Percentiles rank a stretch among this genome's conserved stretches.
Conservation (phyloP, 2,329 filamentous ascomycete species). For the Biscogniauxia mediterranea region DNA sequence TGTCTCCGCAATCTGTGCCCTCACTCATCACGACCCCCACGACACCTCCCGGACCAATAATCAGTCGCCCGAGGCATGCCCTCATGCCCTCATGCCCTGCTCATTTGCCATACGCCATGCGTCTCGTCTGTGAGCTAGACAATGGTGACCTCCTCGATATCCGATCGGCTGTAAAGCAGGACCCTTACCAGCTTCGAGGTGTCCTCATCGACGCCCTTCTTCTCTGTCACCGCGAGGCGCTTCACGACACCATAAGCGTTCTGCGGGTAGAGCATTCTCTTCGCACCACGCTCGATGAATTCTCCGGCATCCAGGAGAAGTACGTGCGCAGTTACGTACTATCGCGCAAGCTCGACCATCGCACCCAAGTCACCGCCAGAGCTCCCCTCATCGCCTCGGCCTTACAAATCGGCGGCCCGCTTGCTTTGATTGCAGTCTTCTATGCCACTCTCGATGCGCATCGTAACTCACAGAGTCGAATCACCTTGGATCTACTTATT, state of each 20-base stretch:
- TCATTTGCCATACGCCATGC: background rate
- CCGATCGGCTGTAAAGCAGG: background rate
- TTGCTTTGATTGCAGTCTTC: constrained; percentile 4
- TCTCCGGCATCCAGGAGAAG: background rate
- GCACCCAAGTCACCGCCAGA: background rate
- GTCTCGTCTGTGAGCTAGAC: background rate
- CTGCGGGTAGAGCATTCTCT: constrained; percentile 1
- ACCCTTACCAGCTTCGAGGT: background rate
- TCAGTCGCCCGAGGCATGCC: too few relatives aligned
- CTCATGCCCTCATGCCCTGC: background rate
- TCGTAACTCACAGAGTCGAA: background rate
- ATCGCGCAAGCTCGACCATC: constrained; percentile 2
- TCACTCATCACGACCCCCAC: background rate
- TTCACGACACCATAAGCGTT: background rate
- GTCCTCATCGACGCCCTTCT: constrained; percentile 1
- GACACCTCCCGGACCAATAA: too few relatives aligned
- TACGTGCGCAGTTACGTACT: constrained; percentile 4
- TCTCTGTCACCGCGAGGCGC: background rate
- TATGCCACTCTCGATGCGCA: background rate
- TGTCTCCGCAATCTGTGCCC: background rate
- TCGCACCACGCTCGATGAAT: background rate
- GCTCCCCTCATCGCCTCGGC: background rate
- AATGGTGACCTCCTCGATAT: background rate
- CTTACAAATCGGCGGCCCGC: background rate
- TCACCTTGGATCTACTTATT: background rate